Evolutionary conservation across 345 rosid species (phyloP), one percentile per base, ranked within the genome.

Genomic region (Raphanus sativus): DNA sequence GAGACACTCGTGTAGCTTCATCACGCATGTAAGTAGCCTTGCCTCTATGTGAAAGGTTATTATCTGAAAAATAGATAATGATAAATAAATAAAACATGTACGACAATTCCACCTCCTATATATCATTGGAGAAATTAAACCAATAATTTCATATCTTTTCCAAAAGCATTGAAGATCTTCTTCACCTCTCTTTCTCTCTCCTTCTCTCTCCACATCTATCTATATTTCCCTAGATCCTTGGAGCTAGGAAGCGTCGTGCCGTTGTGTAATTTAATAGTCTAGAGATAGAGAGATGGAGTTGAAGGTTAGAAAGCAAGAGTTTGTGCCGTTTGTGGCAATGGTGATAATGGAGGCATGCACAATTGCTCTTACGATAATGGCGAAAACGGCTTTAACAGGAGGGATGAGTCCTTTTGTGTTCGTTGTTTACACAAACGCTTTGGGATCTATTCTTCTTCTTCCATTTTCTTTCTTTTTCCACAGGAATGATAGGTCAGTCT

Each of bases 381-480:
- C 90, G 0, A 89, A 88, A 77, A 84, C 91, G 1, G 87, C 83
- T 36, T 76, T 93, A 71, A 80, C 86, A 4, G 77, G 83, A 63
- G 97, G 98, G 21, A 67, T 87, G 86, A 93, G 90, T 64, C 97
- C 93, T 69, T 93, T 85, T 69, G 93, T 93, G 38, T 93, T 93
- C 80, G 85, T 87, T 16, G 87, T 84, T 9, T 88, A 89, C 65
- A 87, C 91, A 1, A 90, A 90, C 62, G 90, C 84, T 26, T 69
- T 90, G 9, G 86, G 84, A 74, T 81, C 91, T 56, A 10, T 85
- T 52, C 67, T 88, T 79, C 92, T 89, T 62, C 80, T 93, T 36
- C 98, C 93, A 58, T 86, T 62, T 34, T 84, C 95, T 33, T 87
- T 84, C 77, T 65, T 90, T 38, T 89, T 80, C 79, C 93, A 90